Base-by-base conservation (phyloP, 1,139 yeast species). In the Lodderomyces elongisporus region DNA sequence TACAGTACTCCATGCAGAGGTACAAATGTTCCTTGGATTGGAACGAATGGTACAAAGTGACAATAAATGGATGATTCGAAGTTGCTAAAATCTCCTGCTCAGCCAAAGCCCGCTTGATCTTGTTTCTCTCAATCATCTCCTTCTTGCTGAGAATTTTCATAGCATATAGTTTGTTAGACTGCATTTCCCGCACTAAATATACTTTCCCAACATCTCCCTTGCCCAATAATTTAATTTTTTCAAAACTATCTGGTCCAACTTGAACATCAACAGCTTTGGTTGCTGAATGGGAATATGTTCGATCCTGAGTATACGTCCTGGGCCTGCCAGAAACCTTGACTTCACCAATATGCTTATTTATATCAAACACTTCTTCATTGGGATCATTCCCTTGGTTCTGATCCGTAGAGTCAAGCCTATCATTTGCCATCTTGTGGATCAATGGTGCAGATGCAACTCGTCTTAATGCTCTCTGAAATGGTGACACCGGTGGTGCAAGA, bases 151-250 rank as follows among this genome's bases (percentile, higher is more conserved):
- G 66, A 3, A 91, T 88, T 52, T 93, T 93, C 89, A 93, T 83
- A 8, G 98, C 99, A 54, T 81, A 91, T 18, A 89, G 60, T 46
- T 79, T 77, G 46, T 80, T 77, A 3, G 89, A 69, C 30, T 68
- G 64, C 54, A 83, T 85, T 49, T 93, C 96, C 37, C 85, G 74
- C 4, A 91, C 98, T 28, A 93, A 62, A 48, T 83, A 93, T 14
- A 93, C 99, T 54, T 88, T 88, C 4, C 99, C 99, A 27, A 93
- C 98, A 51, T 93, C 99, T 34, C 99, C 99, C 52, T 87, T 87
- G 4, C 99, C 99, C 36, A 93, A 64, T 20, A 91, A 61, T 44
- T 87, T 77, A 38, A 93, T 76, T 54, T 88, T 91, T 46, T 89
- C 96, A 57, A 93, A 93, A 25, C 91, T 83, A 34, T 76, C 72